phyloP scores from a whole-genome alignment of 1,139 yeast species.

The Geotrichum europaeum region DNA sequence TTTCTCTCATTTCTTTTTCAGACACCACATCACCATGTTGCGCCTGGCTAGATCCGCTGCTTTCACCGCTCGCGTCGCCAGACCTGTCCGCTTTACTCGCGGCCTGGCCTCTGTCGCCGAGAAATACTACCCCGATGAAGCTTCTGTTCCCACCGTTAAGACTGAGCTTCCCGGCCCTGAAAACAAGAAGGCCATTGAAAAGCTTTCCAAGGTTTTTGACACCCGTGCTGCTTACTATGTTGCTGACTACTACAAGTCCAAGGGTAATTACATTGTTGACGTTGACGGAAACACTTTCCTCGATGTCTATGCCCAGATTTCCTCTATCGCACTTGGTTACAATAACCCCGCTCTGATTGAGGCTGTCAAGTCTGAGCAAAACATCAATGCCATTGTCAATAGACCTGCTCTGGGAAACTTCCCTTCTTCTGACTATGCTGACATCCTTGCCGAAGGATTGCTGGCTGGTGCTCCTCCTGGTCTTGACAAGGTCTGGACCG shows the following conservation, averaged over 20 bases:
- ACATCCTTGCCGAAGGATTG: slow-evolving; percentile 49
- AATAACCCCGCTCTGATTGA: slow-evolving; percentile 64
- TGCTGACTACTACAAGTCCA: slow-evolving; percentile 61
- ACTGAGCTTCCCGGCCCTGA: slow-evolving; percentile 62
- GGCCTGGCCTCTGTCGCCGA: slow-evolving; percentile 30
- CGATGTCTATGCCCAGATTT: slow-evolving; percentile 73
- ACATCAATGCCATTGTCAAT: slow-evolving; percentile 63
- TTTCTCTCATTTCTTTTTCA: neutral
- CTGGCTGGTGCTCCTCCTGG: slow-evolving; percentile 67
- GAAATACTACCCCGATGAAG: slow-evolving; percentile 52
- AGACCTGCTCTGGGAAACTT: slow-evolving; percentile 76
- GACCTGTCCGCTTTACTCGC: neutral
- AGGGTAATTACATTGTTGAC: slow-evolving; percentile 67
- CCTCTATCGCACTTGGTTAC: slow-evolving; percentile 74
- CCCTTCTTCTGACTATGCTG: slow-evolving; percentile 58
- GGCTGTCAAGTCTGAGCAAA: slow-evolving; percentile 57
- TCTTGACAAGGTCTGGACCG: slow-evolving; percentile 63
- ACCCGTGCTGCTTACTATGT: slow-evolving; percentile 61
- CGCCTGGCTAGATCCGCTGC: slow-evolving; percentile 11
- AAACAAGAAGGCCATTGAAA: slow-evolving; percentile 42
- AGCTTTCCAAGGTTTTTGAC: slow-evolving; percentile 54
- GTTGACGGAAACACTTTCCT: slow-evolving; percentile 62
- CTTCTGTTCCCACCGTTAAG: slow-evolving; percentile 50
- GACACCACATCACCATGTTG: neutral
- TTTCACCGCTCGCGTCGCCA: slow-evolving; percentile 3